Evolutionary conservation across 202 grass and related monocot genomes (phyloP), one percentile per base, ranked within the genome.

Genomic region (Setaria italica): DNA sequence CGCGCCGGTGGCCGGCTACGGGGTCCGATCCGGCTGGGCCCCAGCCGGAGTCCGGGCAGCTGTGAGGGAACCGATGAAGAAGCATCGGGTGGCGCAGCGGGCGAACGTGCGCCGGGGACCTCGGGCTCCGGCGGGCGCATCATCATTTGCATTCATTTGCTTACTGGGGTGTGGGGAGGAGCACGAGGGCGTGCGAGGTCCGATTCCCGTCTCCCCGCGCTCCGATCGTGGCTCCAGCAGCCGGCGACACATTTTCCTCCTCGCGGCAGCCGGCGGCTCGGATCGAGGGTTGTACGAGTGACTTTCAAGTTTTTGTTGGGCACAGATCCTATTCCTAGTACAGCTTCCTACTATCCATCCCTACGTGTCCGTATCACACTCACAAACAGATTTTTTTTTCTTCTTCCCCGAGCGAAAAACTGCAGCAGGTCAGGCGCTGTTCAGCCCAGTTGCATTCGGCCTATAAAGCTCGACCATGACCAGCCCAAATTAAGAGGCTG

Each of bases 111-210:
- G 51, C 11, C 11, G 49, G 57, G 34, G 34, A 58, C 79, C 67
- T 86, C 74, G 74, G 84, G 16, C 56, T 56, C 83, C 71, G 72
- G 35, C 65, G 71, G 62, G 39, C 54, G 83, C 88, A 82, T 82
- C 72, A 82, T 71, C 72, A 82, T 71, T 85, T 30, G 88, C 83
- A 41, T 53, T 62, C 30, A 5, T 67, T 62, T 73, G 39, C 39
- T 41, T 56, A 37, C 54, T 19, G 14, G 15, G 8, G 4, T 25
- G 25, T 25, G 25, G 25, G 0, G 11, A 11, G 65, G 78, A 85
- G 71, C 83, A 85, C 88, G 83, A 89, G 78, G 86, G 72, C 79
- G 79, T 75, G 77, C 53, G 67, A 60, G 57, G 20, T 11, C 62
- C 47, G 20, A 0, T 11, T 16, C 17, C 3, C 56, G 19, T 21